Percentiles rank a stretch among this genome's conserved stretches.
phyloP scores from a whole-genome alignment of 2,329 filamentous ascomycete species.

The Aurifilum marmelostoma region DNA sequence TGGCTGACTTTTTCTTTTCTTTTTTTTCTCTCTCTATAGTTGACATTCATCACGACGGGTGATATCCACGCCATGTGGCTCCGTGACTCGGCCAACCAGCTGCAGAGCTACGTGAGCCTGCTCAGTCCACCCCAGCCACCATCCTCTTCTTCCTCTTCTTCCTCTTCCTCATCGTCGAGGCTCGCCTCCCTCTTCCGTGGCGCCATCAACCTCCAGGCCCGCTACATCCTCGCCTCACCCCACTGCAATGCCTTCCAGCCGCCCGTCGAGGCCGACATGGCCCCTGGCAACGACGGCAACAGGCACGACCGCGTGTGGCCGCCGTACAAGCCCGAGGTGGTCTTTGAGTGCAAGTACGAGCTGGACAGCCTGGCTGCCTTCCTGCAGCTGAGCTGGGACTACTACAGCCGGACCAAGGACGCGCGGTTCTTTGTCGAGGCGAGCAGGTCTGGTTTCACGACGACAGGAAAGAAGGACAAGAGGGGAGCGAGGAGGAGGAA shows the following conservation, averaged over 20 bases:
- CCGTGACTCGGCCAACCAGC: conserved; percentile 72
- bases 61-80: conserved; percentile 85
- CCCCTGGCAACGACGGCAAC: conserved; percentile 24
- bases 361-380: conserved; percentile 80
- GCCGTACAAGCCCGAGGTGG: conserved; percentile 62
- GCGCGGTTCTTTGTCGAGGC: conserved; percentile 67
- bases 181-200: conserved; percentile 66
- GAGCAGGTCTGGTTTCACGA: conserved; percentile 3
- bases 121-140: conserved; percentile 44
- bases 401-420: conserved; percentile 69
- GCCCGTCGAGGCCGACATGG: conserved; percentile 66
- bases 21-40: conserved; percentile 38
- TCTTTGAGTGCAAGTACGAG: conserved; percentile 87
- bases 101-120: conserved; percentile 64
- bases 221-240: conserved; percentile 64
- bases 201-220: conserved; percentile 66
- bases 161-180: conserved; percentile 37
- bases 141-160: not conserved
- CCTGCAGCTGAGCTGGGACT: conserved; percentile 71
- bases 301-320: conserved; percentile 31
- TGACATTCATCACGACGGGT: conserved; percentile 74
- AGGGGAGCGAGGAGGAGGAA: not conserved
- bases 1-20: not conserved
- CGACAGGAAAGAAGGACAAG: not conserved
- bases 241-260: conserved; percentile 87